Evolutionary conservation across 2,329 filamentous ascomycete species (phyloP), one percentile per base, ranked within the genome.

Genomic region (Biscogniauxia sp.): DNA sequence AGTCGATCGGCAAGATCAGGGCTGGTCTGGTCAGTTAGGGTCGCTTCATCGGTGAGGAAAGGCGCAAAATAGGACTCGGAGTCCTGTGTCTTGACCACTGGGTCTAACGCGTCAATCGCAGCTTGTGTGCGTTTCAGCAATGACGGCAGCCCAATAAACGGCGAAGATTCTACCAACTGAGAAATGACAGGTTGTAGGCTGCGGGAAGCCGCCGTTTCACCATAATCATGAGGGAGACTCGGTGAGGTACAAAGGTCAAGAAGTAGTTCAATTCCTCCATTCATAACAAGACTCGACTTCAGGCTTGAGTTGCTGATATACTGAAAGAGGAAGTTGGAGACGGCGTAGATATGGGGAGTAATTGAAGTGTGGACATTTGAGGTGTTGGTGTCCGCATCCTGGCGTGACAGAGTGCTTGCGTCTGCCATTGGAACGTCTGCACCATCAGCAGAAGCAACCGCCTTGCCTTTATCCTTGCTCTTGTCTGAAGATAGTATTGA

Each of bases 201-300:
- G 61, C 88, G 85, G 59, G 88, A 88, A 3, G 90, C 85, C 56
- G 82, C 77, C 5, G 85, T 84, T 50, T 90, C 88, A 49, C 88
- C 84, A 70, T 91, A 88, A 69, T 91, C 85, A 67, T 88, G 87
- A 0, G 92, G 87, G 53, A 98, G 82, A 72, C 92, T 93, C 5
- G 92, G 90, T 28, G 93, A 85, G 57, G 90, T 91, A 50, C 89
- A 89, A 58, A 97, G 86, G 71, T 97, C 92, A 57, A 99, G 81
- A 20, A 98, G 81, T 55, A 90, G 82, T 73, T 97, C 92, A 23
- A 94, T 87, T 6, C 92, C 95, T 60, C 93, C 92, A 55, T 84
- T 84, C 58, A 90, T 86, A 64, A 95, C 87, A 70, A 97, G 94
- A 23, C 84, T 83, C 19, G 82, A 79, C 74, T 90, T 93, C 68